A percentile compares a stretch with the other conserved stretches of the same genome.
phyloP scores from a whole-genome alignment of 2,329 filamentous ascomycete genomes.

The Ophiostoma ulmi region DNA sequence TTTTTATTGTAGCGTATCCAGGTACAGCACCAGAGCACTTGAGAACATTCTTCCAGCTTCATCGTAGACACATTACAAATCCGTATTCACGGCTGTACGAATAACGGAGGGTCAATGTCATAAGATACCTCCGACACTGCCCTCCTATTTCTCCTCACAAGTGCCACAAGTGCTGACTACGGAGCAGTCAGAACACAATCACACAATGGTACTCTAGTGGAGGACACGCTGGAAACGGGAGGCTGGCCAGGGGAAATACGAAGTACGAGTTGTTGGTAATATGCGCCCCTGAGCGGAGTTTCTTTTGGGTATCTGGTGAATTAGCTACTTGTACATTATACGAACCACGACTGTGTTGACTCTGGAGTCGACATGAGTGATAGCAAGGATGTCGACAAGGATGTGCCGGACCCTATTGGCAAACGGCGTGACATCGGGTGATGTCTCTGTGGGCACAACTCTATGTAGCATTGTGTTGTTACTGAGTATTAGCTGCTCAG shows the following conservation, averaged over 20 bases:
- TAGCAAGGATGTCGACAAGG: neutral
- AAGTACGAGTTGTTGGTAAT: conserved; percentile 6
- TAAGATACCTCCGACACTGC: neutral
- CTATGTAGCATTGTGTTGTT: neutral
- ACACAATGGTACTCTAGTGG: neutral
- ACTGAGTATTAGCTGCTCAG: neutral
- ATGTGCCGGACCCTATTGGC: conserved; percentile 5
- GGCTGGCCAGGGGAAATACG: conserved; percentile 12
- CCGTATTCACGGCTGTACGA: neutral
- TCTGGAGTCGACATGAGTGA: neutral
- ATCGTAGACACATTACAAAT: neutral
- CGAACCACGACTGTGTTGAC: neutral
- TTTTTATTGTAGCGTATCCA: neutral
- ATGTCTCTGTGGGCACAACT: neutral
- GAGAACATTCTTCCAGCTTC: too few relatives aligned
- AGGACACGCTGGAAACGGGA: neutral
- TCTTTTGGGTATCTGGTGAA: neutral
- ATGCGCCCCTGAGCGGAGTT: neutral
- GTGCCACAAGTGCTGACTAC: neutral
- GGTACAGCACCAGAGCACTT: neutral
- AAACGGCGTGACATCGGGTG: conserved; percentile 11
- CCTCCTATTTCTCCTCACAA: neutral
- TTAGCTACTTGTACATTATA: neutral
- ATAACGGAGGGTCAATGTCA: neutral
- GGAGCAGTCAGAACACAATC: neutral